phyloP scores from a whole-genome alignment of 345 rosid genomes.

The Schrenkiella parvula region DNA sequence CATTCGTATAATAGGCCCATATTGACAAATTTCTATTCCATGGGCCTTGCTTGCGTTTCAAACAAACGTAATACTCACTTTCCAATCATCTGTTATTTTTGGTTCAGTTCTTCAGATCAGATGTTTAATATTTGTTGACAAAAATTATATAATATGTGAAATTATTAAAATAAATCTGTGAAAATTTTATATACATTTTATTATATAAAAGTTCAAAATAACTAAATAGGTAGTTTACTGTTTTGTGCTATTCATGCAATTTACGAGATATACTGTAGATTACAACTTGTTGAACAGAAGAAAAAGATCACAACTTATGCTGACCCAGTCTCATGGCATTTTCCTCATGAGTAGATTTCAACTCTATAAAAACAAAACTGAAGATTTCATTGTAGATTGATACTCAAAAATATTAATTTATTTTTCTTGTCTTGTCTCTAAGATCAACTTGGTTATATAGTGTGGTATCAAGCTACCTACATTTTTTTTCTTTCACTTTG shows the following conservation, averaged over 20 bases:
- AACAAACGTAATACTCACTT: neutral
- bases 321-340: neutral
- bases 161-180: too few species aligned
- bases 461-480: conserved; percentile 9
- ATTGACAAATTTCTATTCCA: neutral
- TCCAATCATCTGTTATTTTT: neutral
- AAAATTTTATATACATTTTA: too few species aligned
- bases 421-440: neutral
- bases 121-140: neutral
- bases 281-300: too few species aligned
- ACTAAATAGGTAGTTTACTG: too few species aligned
- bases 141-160: too few species aligned
- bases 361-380: conserved; percentile 9
- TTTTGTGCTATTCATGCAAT: too few species aligned
- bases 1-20: neutral
- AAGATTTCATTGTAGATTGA: conserved; percentile 9
- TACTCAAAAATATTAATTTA: neutral
- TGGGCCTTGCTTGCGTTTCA: neutral
- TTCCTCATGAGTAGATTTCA: neutral
- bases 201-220: too few species aligned
- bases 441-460: conserved; percentile 10
- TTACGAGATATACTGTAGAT: too few species aligned
- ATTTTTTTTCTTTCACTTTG: neutral
- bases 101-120: neutral
- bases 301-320: too few species aligned